Evolutionary conservation across 495 filamentous ascomycete species (phyloP), one percentile per base, ranked within the genome.

Genomic region (Talaromyces stipitatus): DNA sequence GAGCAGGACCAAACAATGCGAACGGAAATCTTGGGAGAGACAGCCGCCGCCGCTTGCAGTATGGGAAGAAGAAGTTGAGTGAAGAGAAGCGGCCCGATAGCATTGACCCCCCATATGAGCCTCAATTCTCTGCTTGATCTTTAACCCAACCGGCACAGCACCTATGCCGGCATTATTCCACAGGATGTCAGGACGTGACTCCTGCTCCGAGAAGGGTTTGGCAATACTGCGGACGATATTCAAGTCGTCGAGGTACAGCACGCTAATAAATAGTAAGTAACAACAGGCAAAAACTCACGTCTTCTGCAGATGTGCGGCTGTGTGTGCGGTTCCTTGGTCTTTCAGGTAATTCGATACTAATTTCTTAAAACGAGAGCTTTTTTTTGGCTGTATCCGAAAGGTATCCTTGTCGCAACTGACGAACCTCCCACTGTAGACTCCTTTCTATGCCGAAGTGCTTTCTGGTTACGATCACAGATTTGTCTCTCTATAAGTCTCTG

Each of bases 111-210:
- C 72, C 18, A 78, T 62, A 56, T 80, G 70, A 3, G 78, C 61
- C 48, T 82, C 79, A 57, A 73, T 64, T 27, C 69, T 70, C 63
- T 75, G 60, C 12, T 54, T 54, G 16, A 66, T 65, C 23, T 62
- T 66, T 24, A 54, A 66, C 23, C 71, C 78, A 2, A 14, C 33
- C 4, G 77, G 75, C 0, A 73, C 68, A n/a, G 57, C 54, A 68
- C 75, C 75, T 32, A 83, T 70, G 23, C 69, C 79, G 14, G 79
- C 79, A 65, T 82, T 83, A 57, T 79, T 73, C 26, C 67, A 62
- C n/a, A 83, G 65, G 41, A 78, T 69, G 65, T 83, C 72, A 27
- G 82, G 69, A 3, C 68, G 60, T 2, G 50, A 28, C 57, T 82
- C 77, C 41, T 64, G 64, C 1, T 14, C 16, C 23, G 69, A 46